Percentiles rank a stretch among this genome's conserved stretches.
phyloP scores from a whole-genome alignment of 2,329 filamentous ascomycete species.

The Aspergillus sp. region DNA sequence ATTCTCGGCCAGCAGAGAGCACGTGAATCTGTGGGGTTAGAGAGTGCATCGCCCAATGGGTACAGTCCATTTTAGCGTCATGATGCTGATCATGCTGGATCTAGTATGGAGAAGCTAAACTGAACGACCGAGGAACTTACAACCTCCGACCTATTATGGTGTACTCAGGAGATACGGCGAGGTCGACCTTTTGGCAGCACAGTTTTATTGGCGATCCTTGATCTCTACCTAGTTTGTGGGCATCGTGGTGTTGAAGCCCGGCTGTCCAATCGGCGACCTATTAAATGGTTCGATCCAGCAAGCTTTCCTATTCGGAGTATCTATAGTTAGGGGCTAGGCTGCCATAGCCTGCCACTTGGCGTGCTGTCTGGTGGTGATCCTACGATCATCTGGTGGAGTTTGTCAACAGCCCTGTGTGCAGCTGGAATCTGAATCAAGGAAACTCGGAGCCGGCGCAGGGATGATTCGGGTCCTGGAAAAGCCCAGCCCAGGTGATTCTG shows the following conservation, averaged over 20 bases:
- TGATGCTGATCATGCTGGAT: not conserved
- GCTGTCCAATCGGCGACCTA: not conserved
- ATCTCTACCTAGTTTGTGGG: too few species aligned
- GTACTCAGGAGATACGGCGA: not conserved
- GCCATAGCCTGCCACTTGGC: not conserved
- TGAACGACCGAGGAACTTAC: not conserved
- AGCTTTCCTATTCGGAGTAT: not conserved
- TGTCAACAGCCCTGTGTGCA: not conserved
- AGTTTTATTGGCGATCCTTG: too few species aligned
- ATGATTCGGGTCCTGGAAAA: not conserved
- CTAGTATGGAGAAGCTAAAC: not conserved
- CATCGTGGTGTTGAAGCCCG: not conserved
- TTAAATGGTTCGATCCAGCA: not conserved
- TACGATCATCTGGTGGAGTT: not conserved
- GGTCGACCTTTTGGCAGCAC: not conserved
- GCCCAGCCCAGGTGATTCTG: not conserved
- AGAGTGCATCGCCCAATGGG: not conserved
- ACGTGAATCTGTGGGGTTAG: not conserved
- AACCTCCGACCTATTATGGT: too few species aligned
- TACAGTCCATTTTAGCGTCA: not conserved
- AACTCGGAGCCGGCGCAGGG: not conserved
- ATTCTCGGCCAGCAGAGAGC: not conserved
- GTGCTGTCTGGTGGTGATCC: not conserved
- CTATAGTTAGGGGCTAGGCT: not conserved
- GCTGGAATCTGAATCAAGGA: not conserved